Conservation (phyloP, 306 rosid genomes). For the Fragaria ananassa region DNA sequence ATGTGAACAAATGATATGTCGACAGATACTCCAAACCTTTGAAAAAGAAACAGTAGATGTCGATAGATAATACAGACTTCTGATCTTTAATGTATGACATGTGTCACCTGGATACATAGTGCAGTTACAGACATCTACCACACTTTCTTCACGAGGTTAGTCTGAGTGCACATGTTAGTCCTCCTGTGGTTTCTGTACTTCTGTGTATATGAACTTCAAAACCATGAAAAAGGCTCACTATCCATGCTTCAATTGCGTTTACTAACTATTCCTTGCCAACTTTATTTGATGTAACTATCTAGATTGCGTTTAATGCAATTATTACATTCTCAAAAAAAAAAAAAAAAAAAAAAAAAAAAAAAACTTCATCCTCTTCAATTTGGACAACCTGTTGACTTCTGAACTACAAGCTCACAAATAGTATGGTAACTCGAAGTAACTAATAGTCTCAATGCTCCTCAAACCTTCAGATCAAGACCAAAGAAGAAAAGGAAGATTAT, state of each 20-base stretch:
- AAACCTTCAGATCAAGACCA: background rate
- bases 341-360: no score
- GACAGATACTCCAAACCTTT: background rate
- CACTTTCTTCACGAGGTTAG: background rate
- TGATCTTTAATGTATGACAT: background rate
- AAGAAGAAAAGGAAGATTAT: background rate
- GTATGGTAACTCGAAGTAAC: background rate
- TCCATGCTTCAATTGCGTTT: background rate
- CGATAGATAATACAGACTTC: background rate
- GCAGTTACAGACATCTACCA: background rate
- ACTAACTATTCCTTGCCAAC: background rate
- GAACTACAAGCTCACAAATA: background rate
- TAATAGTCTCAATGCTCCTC: background rate
- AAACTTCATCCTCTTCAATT: background rate
- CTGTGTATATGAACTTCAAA: background rate
- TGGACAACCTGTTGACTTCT: background rate
- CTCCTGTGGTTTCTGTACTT: background rate
- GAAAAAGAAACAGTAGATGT: background rate
- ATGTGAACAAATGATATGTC: background rate
- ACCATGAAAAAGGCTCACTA: background rate
- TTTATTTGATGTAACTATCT: no score
- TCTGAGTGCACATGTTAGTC: background rate
- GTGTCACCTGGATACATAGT: background rate
- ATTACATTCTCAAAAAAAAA: no score
- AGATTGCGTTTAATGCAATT: no score